Evolutionary conservation across 805 yeast species (phyloP), one percentile per base, ranked within the genome.

Genomic region (Candida xyloterini): DNA sequence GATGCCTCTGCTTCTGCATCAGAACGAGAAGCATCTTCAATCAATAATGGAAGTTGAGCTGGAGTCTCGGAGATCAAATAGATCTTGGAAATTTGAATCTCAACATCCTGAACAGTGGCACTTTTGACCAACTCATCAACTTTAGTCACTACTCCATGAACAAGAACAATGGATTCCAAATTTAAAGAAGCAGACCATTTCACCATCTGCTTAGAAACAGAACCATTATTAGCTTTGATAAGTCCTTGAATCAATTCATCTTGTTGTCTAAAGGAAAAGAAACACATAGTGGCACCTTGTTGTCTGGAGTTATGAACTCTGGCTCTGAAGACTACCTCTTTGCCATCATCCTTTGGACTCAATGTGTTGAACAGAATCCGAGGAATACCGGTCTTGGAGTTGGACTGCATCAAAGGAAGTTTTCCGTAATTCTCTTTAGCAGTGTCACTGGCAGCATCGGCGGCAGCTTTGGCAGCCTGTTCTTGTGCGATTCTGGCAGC

Each of bases 1-100:
- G 84, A 81, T 28, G 85, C 91, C 63, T 85, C 95, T 31, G 96
- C 96, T 60, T 88, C 95, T 31, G 86, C 87, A 55, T 91, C 98
- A 27, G 95, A 80, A 70, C 99, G 83, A 15, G 91, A 74, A 24
- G 98, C 98, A 66, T 93, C 99, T 72, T 93, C 99, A 57, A 93
- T 80, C 62, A 91, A 76, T 59, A 93, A 81, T 44, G 99, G 99
- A 60, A 93, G 75, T 67, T 85, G 89, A 55, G 82, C 83, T 35
- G 97, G 97, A 23, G 98, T 84, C 65, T 83, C 95, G 43, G 85
- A 79, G 48, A 91, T 78, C 41, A 90, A 73, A 65, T 69, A 79
- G 48, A 93, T 74, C 66, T 85, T 80, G 42, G 75, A 65, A 55
- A 93, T 74, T 50, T 78, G 81, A 50, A 93, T 78, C 73, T 93